Evolutionary conservation across 345 rosid species (phyloP).

Genomic region (Boechera stricta): DNA sequence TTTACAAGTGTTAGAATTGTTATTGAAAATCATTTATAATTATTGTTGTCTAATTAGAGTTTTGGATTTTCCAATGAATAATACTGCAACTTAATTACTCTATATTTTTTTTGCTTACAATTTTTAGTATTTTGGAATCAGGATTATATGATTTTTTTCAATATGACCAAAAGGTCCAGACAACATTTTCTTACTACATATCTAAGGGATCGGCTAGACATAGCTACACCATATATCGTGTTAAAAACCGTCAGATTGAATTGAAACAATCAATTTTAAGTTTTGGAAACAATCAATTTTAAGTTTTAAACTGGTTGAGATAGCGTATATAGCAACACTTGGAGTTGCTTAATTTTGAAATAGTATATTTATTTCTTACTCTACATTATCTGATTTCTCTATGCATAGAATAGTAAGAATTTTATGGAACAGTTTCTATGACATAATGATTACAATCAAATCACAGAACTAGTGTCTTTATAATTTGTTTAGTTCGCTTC

Average conservation of each 20-base stretch:
- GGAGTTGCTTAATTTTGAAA: conserved; percentile 3
- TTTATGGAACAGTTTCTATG: conserved; percentile 13
- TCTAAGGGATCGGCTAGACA: conserved; percentile 11
- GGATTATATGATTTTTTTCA: not conserved
- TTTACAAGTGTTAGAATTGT: conserved; percentile 6
- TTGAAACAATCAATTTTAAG: not conserved
- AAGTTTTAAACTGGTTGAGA: not conserved
- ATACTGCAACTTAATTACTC: not conserved
- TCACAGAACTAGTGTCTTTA: conserved; percentile 30
- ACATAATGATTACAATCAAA: conserved; percentile 41
- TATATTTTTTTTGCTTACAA: not conserved
- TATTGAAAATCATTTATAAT: not conserved
- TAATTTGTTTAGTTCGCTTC: conserved; percentile 37
- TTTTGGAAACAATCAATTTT: not conserved
- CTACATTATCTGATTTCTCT: not conserved
- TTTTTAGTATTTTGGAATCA: conserved; percentile 18
- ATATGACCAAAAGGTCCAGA: conserved; percentile 4
- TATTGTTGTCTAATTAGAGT: conserved; percentile 13
- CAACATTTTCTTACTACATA: not conserved
- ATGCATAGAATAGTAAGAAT: not conserved
- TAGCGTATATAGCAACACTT: not conserved
- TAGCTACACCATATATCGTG: not conserved
- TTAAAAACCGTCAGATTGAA: not conserved
- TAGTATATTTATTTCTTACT: not conserved
- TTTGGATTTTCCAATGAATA: not conserved